These are phyloP conservation scores for Paraphoma chrysanthemicola DNA, from an alignment of 2,329 filamentous ascomycete genomes.

Conservation along the genomic window DNA sequence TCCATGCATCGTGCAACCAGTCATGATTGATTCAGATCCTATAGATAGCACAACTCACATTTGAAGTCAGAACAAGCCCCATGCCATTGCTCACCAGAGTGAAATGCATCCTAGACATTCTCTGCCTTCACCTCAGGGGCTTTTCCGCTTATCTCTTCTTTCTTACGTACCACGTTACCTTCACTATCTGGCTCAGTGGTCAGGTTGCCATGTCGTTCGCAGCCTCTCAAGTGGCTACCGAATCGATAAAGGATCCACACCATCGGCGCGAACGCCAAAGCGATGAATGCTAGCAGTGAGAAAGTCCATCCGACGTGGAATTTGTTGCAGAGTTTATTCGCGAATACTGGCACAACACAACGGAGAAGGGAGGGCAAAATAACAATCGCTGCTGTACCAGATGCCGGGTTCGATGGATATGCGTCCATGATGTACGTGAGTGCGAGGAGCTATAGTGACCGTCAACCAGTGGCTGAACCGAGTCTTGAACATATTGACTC, in stretches of 20 bases:
- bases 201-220: background rate
- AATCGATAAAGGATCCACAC: background rate
- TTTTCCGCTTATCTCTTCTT: background rate
- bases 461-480: background rate
- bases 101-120: background rate
- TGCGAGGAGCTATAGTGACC: background rate
- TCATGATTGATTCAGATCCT: background rate
- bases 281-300: background rate
- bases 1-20: too few species aligned
- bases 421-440: background rate
- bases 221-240: background rate
- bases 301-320: background rate
- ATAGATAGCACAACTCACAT: background rate
- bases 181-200: background rate
- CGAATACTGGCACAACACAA: background rate
- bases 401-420: background rate
- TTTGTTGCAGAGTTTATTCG: background rate
- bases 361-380: background rate
- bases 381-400: background rate
- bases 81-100: background rate
- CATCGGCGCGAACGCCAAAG: background rate
- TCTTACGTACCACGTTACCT: background rate
- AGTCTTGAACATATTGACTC: background rate
- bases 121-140: background rate
- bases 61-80: background rate